phyloP scores from a whole-genome alignment of 2,329 filamentous ascomycete species.

The Pyrenophora graminea region DNA sequence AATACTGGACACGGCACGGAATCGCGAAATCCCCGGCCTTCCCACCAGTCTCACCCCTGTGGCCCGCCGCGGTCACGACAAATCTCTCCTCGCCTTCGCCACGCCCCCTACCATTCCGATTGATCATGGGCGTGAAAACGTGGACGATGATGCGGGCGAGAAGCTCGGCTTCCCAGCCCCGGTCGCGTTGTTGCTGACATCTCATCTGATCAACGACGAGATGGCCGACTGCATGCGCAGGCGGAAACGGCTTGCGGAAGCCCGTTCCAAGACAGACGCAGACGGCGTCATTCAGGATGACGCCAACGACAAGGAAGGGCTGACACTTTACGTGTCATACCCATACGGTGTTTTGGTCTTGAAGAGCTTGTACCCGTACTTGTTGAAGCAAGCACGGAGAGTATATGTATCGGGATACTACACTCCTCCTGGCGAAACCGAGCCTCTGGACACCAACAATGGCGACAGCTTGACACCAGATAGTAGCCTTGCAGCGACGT shows the following conservation, averaged over 20 bases:
- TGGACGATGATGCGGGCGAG: constrained; percentile 9
- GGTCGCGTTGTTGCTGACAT: constrained; percentile 35
- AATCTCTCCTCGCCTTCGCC: constrained; percentile 37
- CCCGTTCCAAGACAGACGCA: constrained; percentile 7
- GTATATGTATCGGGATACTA: constrained; percentile 50
- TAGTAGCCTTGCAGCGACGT: constrained; percentile 18
- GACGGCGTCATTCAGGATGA: constrained; percentile 2
- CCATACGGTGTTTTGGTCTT: constrained; percentile 48
- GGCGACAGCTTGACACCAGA: constrained; percentile 20
- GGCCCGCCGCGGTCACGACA: constrained; percentile 39
- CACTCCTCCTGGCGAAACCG: constrained; percentile 9
- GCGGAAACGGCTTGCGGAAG: constrained; percentile 19
- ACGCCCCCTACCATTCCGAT: constrained; percentile 31
- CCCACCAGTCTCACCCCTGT: constrained; percentile 43
- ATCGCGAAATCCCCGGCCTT: constrained; percentile 42
- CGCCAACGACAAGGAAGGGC: constrained; percentile 24
- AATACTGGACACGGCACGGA: constrained; percentile 32
- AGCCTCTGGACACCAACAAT: constrained; percentile 7
- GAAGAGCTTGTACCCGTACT: constrained; percentile 45
- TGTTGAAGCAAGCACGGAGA: constrained; percentile 47
- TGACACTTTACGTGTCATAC: constrained; percentile 50
- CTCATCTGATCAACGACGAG: constrained; percentile 43
- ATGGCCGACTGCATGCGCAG: constrained; percentile 38
- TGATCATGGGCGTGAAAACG: constrained; percentile 10
- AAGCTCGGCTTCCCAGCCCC: constrained; percentile 27